Evolutionary conservation across 768 basidiomycete genomes (phyloP).

Genomic region (Kwoniella mangroviensis): DNA sequence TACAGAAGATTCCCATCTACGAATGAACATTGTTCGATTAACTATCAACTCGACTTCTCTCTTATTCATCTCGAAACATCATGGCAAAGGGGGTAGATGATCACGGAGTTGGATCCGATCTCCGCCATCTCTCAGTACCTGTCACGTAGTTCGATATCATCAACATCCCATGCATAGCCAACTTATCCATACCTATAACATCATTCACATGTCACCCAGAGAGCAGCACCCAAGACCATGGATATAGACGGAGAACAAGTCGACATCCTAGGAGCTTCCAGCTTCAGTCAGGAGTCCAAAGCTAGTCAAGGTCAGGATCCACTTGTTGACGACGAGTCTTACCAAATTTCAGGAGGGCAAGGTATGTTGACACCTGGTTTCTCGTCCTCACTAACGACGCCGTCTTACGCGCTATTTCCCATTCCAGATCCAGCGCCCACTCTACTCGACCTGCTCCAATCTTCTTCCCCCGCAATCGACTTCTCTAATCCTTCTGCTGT

Average conservation of each 20-base stretch:
- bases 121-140: neutral
- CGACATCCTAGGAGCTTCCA: neutral
- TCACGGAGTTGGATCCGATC: neutral
- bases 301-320: no score
- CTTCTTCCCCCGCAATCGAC: slow-evolving; percentile 17
- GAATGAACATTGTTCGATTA: no score
- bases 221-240: neutral
- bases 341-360: neutral
- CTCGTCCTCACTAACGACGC: no score
- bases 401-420: no score
- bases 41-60: no score
- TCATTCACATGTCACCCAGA: no score
- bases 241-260: neutral
- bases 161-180: no score
- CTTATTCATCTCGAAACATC: neutral
- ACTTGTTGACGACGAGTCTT: no score
- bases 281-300: neutral
- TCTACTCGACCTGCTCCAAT: slow-evolving; percentile 34
- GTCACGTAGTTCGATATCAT: slow-evolving; percentile 4
- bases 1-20: no score
- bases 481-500: slow-evolving; percentile 32
- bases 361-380: neutral
- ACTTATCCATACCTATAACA: no score
- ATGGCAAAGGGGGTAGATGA: neutral
- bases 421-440: neutral